These are phyloP conservation scores for Termitomyces sp. DNA, from an alignment of 768 basidiomycete genomes.

Conservation along the genomic window DNA sequence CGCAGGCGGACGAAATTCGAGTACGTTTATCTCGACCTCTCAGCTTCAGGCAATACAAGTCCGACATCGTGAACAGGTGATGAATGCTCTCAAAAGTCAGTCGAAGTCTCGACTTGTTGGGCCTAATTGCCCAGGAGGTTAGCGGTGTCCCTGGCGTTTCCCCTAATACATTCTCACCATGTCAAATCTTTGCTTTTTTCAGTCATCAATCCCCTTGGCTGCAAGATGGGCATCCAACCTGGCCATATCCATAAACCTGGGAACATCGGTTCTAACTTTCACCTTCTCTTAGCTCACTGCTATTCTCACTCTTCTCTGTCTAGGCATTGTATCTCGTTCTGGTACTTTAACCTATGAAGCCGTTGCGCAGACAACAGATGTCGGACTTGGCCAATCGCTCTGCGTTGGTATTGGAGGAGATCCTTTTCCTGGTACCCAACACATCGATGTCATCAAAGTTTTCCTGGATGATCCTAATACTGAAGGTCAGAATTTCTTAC, in stretches of 20 bases:
- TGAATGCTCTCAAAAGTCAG: conserved; percentile 91
- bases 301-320: not conserved
- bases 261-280: conserved; percentile 63
- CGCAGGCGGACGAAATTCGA: conserved; percentile 93
- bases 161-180: not conserved
- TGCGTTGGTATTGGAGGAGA: conserved; percentile 98
- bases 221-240: conserved; percentile 99
- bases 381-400: conserved; percentile 93
- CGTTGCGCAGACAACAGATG: conserved; percentile 93
- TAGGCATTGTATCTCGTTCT: conserved; percentile 92
- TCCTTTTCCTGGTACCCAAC: conserved; percentile 94
- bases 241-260: conserved; percentile 97
- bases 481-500: conserved; percentile 50
- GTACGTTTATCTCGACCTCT: conserved; percentile 34
- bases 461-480: conserved; percentile 94
- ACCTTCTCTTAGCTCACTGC: not conserved
- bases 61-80: conserved; percentile 50
- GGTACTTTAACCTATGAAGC: conserved; percentile 98
- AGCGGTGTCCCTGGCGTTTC: conserved; percentile 7
- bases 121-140: conserved; percentile 92
- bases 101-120: conserved; percentile 94
- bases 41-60: not conserved
- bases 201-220: conserved; percentile 94
- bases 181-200: not conserved
- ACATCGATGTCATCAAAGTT: conserved; percentile 92